Conservation (phyloP, 768 basidiomycete genomes). For the Lyophyllum semitale region DNA sequence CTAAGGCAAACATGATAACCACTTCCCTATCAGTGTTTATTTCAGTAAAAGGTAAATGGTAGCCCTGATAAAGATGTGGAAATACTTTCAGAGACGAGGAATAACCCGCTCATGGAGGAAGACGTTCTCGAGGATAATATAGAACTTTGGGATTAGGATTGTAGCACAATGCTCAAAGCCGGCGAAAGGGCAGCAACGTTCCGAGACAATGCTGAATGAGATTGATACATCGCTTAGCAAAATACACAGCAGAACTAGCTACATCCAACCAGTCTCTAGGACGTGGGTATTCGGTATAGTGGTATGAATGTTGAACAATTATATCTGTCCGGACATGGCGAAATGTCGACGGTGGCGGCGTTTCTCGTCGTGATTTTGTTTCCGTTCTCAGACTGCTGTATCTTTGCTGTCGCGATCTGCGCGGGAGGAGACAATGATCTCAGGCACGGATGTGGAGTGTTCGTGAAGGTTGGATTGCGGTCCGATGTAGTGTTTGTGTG, state of each 20-base stretch:
- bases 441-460: conserved; percentile 1
- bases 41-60: background rate
- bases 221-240: background rate
- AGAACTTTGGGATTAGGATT: too few relatives aligned
- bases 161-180: too few relatives aligned
- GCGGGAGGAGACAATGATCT: background rate
- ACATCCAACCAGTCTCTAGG: background rate
- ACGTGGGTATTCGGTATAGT: background rate
- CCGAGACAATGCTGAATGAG: background rate
- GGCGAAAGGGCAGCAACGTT: too few relatives aligned
- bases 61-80: background rate
- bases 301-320: conserved; percentile 6
- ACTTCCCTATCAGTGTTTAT: conserved; percentile 69
- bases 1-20: conserved; percentile 95
- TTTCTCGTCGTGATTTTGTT: background rate
- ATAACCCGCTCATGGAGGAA: too few relatives aligned
- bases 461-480: conserved; percentile 54
- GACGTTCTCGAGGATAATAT: too few relatives aligned
- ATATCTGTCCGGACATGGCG: background rate
- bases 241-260: background rate
- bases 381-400: background rate
- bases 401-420: background rate
- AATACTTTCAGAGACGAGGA: background rate
- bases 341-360: background rate
- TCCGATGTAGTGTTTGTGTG: conserved; percentile 59